A percentile compares a stretch with the other conserved stretches of the same genome.
These are phyloP conservation scores for Nakaseomyces delphensis DNA, from an alignment of 1,139 yeast species.

Conservation along the genomic window DNA sequence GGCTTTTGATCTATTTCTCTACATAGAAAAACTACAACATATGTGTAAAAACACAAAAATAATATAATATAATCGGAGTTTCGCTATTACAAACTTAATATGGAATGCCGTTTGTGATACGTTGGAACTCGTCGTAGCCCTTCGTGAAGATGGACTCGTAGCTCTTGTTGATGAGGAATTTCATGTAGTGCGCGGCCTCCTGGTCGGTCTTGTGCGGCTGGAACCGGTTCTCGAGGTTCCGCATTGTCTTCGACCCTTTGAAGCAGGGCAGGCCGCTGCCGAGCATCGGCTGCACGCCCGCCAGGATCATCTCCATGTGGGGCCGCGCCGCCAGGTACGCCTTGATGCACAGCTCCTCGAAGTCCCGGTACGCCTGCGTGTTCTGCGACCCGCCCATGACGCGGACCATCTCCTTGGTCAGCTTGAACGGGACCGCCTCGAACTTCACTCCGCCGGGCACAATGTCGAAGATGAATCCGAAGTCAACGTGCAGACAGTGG, in stretches of 20 bases:
- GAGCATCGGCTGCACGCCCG: constrained; percentile 86
- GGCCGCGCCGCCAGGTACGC: constrained; percentile 88
- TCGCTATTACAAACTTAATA: constrained; percentile 35
- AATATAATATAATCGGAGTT: neutral
- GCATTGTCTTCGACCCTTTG: constrained; percentile 73
- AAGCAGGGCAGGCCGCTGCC: constrained; percentile 95
- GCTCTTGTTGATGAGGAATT: constrained; percentile 67
- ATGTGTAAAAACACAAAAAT: too few relatives aligned
- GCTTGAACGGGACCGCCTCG: constrained; percentile 94
- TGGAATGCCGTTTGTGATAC: constrained; percentile 93
- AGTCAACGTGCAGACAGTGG: constrained; percentile 90
- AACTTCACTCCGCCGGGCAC: constrained; percentile 98
- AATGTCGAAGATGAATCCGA: constrained; percentile 97
- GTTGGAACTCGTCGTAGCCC: constrained; percentile 96
- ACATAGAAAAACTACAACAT: too few relatives aligned
- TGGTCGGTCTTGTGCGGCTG: constrained; percentile 72
- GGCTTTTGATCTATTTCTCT: too few relatives aligned
- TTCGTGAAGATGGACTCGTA: constrained; percentile 84
- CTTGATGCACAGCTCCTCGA: constrained; percentile 89
- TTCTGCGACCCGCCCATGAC: constrained; percentile 84
- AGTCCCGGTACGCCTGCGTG: constrained; percentile 88
- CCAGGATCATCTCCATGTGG: constrained; percentile 75
- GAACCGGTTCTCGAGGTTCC: constrained; percentile 67
- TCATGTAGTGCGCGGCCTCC: constrained; percentile 76
- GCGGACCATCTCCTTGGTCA: constrained; percentile 91